phyloP scores from a whole-genome alignment of 345 rosid species.

The Rhizophora mangle region DNA sequence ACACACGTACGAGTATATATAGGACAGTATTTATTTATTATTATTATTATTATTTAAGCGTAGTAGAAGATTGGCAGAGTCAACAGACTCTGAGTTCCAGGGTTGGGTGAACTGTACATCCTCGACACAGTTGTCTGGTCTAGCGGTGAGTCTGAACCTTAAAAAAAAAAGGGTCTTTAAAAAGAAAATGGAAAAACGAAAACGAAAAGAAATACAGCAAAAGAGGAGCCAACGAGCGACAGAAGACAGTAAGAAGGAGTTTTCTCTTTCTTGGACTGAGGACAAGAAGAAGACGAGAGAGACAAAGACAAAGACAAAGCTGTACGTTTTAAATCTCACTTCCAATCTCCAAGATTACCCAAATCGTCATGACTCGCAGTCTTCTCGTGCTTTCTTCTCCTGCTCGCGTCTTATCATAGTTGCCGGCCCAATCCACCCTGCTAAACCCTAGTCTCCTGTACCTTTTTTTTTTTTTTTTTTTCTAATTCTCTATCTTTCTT shows the following conservation, averaged over 20 bases:
- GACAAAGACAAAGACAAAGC: background rate
- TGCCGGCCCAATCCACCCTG: background rate
- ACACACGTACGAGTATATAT: too few species aligned
- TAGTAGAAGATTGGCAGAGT: too few species aligned
- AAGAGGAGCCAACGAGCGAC: background rate
- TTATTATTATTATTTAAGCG: too few species aligned
- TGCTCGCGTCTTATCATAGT: background rate
- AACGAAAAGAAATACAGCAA: background rate
- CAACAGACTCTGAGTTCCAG: too few species aligned
- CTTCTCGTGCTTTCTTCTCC: background rate
- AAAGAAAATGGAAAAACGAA: too few species aligned
- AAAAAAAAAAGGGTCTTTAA: too few species aligned
- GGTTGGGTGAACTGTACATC: too few species aligned
- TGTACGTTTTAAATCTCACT: background rate
- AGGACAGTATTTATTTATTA: too few species aligned
- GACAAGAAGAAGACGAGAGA: background rate
- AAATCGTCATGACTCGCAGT: background rate
- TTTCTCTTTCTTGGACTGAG: background rate
- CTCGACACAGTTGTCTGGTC: too few species aligned
- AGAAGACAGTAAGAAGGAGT: background rate
- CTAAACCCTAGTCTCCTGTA: conserved; percentile 8
- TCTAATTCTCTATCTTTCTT: background rate
- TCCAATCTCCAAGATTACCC: too few species aligned
- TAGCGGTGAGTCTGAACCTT: too few species aligned
- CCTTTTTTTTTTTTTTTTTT: background rate